phyloP scores from a whole-genome alignment of 2,329 filamentous ascomycete species.

The Talaromyces piceae region DNA sequence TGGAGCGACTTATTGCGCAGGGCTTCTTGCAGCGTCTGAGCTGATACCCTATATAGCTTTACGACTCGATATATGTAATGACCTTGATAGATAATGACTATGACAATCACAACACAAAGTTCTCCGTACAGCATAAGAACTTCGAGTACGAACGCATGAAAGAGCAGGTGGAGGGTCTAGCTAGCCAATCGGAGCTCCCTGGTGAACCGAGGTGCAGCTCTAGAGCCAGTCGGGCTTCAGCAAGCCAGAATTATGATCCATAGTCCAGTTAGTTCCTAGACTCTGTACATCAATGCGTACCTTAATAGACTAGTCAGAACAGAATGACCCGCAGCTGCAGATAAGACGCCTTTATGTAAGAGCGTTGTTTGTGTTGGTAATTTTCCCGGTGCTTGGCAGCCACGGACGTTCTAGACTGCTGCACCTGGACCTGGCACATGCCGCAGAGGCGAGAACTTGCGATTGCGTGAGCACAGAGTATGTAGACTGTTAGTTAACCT shows the following conservation, averaged over 20 bases:
- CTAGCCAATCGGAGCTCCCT: background rate
- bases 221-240: background rate
- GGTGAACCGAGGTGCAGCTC: background rate
- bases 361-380: background rate
- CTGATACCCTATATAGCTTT: slow-evolving; percentile 51
- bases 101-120: background rate
- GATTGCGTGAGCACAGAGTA: too few species aligned
- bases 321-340: background rate
- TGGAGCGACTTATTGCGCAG: slow-evolving; percentile 87
- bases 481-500: too few species aligned
- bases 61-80: background rate
- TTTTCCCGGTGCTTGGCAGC: too few species aligned
- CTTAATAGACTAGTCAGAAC: background rate
- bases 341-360: background rate
- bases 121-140: background rate
- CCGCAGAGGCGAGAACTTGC: too few species aligned
- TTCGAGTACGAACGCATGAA: too few species aligned
- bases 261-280: too few species aligned
- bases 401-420: too few species aligned
- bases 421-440: too few species aligned
- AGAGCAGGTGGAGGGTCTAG: background rate
- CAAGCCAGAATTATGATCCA: too few species aligned
- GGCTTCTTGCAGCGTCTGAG: slow-evolving; percentile 88
- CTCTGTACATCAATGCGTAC: too few species aligned
- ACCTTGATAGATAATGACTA: background rate